These are phyloP conservation scores for Fraxinus platypoda DNA, from an alignment of 305 asterid genomes.

Conservation along the genomic window DNA sequence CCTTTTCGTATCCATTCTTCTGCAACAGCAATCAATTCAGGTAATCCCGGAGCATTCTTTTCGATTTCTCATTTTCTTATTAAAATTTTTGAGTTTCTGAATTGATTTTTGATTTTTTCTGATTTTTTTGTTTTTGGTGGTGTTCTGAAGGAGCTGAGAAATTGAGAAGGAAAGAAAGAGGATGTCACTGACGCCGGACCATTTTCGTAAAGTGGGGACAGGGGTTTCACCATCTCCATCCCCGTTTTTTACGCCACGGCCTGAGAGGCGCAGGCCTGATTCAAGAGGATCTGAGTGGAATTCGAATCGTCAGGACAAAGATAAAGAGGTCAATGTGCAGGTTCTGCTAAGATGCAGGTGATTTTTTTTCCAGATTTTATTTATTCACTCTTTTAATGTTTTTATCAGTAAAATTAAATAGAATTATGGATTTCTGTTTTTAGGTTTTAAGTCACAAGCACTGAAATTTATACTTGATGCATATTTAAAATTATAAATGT, in stretches of 20 bases:
- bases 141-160: conserved; percentile 10
- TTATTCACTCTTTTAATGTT: background rate
- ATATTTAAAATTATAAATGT: background rate
- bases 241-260: conserved; percentile 74
- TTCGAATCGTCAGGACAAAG: conserved; percentile 49
- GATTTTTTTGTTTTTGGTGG: background rate
- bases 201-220: conserved; percentile 45
- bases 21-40: background rate
- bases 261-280: conserved; percentile 65
- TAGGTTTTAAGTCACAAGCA: background rate
- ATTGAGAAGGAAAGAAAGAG: conserved; percentile 17
- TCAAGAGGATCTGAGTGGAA: conserved; percentile 59
- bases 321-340: conserved; percentile 71
- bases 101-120: background rate
- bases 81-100: background rate
- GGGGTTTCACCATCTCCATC: conserved; percentile 66
- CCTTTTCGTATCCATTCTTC: background rate
- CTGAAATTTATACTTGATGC: background rate
- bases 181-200: conserved; percentile 65
- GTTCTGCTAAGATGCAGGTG: conserved; percentile 89
- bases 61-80: background rate
- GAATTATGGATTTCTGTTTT: background rate
- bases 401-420: background rate
- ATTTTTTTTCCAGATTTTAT: background rate
- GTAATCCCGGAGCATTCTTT: background rate